phyloP scores from a whole-genome alignment of 164 flowering plant genomes.

The Macadamia tetraphylla region DNA sequence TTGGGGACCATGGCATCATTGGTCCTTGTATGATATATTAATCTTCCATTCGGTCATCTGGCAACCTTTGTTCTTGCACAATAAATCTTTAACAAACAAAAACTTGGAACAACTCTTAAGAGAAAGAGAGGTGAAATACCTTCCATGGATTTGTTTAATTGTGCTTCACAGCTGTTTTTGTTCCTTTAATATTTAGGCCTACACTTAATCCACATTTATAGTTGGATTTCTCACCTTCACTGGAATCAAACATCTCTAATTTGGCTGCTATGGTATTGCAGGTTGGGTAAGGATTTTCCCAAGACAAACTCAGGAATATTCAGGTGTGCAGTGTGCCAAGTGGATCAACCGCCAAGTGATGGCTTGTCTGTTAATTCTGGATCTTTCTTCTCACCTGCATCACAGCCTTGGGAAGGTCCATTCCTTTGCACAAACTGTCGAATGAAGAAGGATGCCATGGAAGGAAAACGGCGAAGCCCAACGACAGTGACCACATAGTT shows the following conservation, averaged over 20 bases:
- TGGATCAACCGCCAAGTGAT: slow-evolving; percentile 58
- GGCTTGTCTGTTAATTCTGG: slow-evolving; percentile 55
- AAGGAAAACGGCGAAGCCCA: slow-evolving; percentile 71
- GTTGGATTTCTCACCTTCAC: too few species aligned
- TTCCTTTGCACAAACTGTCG: slow-evolving; percentile 71
- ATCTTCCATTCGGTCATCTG: too few species aligned
- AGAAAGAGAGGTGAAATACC: too few species aligned
- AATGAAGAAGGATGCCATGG: slow-evolving; percentile 95
- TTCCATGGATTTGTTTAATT: too few species aligned
- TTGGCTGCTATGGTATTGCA: slow-evolving; percentile 26
- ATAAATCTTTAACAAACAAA: too few species aligned
- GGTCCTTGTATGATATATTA: too few species aligned
- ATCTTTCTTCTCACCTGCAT: slow-evolving; percentile 53
- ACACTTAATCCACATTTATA: too few species aligned
- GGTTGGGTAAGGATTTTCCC: slow-evolving; percentile 72
- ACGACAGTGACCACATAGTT: slow-evolving; percentile 26
- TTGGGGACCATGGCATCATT: too few species aligned
- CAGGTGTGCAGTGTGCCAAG: slow-evolving; percentile 89
- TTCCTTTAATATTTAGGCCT: too few species aligned
- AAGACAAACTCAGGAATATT: slow-evolving; percentile 51
- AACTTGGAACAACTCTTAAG: too few species aligned
- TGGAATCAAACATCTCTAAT: not conserved
- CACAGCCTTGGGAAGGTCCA: slow-evolving; percentile 80
- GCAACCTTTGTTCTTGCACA: too few species aligned
- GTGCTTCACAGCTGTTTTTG: too few species aligned